Evolutionary conservation across 2,329 filamentous ascomycete species (phyloP).

Genomic region (Metarhizium sp.): DNA sequence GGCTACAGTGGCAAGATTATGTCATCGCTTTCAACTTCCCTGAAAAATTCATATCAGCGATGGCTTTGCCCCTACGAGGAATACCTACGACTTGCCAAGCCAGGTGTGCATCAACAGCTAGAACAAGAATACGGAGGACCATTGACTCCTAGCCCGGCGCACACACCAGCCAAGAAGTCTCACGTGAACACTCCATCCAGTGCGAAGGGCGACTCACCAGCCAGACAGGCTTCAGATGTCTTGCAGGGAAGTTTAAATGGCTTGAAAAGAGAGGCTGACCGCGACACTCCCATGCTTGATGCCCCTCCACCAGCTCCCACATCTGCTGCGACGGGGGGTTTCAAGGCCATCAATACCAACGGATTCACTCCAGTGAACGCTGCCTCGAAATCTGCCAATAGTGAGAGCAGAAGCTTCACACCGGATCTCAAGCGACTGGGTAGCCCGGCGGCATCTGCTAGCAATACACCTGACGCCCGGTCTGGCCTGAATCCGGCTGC

Average conservation of each 20-base stretch:
- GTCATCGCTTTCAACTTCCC: conserved; percentile 93
- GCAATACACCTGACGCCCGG: conserved; percentile 57
- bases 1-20: conserved; percentile 99
- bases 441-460: conserved; percentile 53
- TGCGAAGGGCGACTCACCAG: conserved; percentile 57
- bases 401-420: conserved; percentile 47
- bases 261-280: conserved; percentile 35
- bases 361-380: conserved; percentile 69
- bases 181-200: conserved; percentile 49
- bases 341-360: conserved; percentile 33
- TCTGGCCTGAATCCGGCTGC: conserved; percentile 44
- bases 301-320: conserved; percentile 27
- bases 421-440: conserved; percentile 51
- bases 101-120: conserved; percentile 90
- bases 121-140: conserved; percentile 90
- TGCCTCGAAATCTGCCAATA: conserved; percentile 59
- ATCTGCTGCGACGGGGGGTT: conserved; percentile 22
- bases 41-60: conserved; percentile 96
- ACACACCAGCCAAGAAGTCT: conserved; percentile 60
- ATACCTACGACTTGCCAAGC: conserved; percentile 82
- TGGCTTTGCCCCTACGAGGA: conserved; percentile 97
- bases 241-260: conserved; percentile 40
- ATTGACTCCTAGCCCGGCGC: conserved; percentile 65
- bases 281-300: conserved; percentile 40
- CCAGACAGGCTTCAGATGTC: conserved; percentile 44